Evolutionary conservation across 352 stramenopile genomes (phyloP).

Genomic region (Phytopythium chamaehyphon): DNA sequence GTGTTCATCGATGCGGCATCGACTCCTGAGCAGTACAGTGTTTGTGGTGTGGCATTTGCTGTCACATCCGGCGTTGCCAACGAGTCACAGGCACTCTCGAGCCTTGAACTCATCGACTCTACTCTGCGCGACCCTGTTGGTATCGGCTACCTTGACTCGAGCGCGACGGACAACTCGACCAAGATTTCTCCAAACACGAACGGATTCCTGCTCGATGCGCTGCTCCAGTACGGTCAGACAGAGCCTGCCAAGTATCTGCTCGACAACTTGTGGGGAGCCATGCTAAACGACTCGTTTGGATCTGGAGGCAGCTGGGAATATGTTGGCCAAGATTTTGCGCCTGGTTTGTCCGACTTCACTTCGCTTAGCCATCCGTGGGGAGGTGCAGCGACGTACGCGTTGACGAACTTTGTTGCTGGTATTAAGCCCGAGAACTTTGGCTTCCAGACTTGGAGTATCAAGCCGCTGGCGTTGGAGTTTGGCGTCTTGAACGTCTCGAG

Average conservation of each 20-base stretch:
- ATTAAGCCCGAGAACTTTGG: constrained; percentile 17
- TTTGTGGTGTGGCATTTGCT: constrained; percentile 22
- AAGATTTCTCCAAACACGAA: constrained; percentile 28
- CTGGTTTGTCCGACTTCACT: constrained; percentile 14
- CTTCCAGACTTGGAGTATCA: constrained; percentile 21
- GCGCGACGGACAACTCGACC: constrained; percentile 10
- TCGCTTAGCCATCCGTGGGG: constrained; percentile 24
- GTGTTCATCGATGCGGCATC: constrained; percentile 13
- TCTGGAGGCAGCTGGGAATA: constrained; percentile 22
- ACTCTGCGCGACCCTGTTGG: background rate
- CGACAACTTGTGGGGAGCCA: constrained; percentile 25
- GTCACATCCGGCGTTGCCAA: constrained; percentile 22
- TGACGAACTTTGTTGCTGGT: constrained; percentile 23
- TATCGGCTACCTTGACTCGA: constrained; percentile 24
- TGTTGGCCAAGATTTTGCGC: constrained; percentile 14
- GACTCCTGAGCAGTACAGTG: constrained; percentile 15
- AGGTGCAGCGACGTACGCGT: constrained; percentile 16
- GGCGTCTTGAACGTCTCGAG: background rate
- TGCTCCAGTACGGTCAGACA: constrained; percentile 14
- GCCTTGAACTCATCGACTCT: constrained; percentile 10
- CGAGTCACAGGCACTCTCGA: constrained; percentile 15
- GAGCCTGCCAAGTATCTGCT: constrained; percentile 19
- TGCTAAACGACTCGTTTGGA: constrained; percentile 18
- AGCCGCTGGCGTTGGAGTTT: constrained; percentile 14
- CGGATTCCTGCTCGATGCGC: constrained; percentile 21